Base-by-base conservation (phyloP, 441 rosid genomes). In the Francoa sonchifolia region DNA sequence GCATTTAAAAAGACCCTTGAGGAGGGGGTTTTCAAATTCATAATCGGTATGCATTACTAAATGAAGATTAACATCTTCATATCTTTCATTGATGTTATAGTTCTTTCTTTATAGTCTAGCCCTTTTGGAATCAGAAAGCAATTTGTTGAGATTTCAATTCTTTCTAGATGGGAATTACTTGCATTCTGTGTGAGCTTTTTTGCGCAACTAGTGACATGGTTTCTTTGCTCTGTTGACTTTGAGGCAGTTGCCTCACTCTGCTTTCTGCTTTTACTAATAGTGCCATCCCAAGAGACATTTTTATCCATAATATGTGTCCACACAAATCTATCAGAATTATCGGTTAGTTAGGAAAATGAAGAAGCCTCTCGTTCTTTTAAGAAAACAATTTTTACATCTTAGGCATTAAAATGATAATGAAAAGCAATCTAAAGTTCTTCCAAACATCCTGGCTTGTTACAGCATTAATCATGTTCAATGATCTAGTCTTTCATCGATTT, bases 1-100 rank as follows among this genome's bases (percentile, higher is more conserved):
- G 92, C 95, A 51, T 84, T 79, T 59, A 81, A 65, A 68, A 82
- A 74, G 73, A 84, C 92, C 44, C 74, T 89, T 34, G 95, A 84
- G 63, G 97, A 89, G 55, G 97, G 97, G 45, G 55, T 22, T 56
- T 89, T 89, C 77, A 72, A 59, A 52, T 70, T 77, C 61, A 74
- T 84, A 54, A 84, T 89, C 47, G 94, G 97, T 84, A 84, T 67
- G 74, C 29, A 12, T 53, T 57, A 36, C 37, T 33, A 31, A 27
- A 36, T 36, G 28, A 42, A 36, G 26, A 19, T 19, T 3, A 22
- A 21, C 21, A 25, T 26, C 49, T 23, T 21, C n/a, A 36, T 16
- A 18, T 37, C 31, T 20, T 30, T 23, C 12, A 17, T 11, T 38
- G 1, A 20, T n/a, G 19, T 11, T 25, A 21, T 9, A n/a, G n/a